Base-by-base conservation (phyloP, 148 eudicot genomes). In the Simmondsia chinensis region DNA sequence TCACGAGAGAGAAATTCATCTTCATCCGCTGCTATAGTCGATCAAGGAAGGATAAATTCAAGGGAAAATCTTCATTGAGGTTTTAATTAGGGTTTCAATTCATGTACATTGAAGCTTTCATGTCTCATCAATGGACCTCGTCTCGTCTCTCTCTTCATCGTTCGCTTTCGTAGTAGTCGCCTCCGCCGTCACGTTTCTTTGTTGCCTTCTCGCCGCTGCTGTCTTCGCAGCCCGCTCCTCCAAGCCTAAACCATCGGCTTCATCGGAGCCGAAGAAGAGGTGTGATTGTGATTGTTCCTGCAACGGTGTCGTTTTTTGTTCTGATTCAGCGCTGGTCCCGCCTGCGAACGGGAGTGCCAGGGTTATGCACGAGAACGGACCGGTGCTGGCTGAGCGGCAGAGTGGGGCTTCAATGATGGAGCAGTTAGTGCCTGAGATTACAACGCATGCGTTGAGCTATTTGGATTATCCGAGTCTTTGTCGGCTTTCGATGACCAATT, bases 401-500 rank as follows among this genome's bases (percentile, higher is more conserved):
- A 69, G 74, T 1, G 97, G 87, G 0, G 88, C 77, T 28, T 91
- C 95, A 46, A 85, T 91, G 95, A 91, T 91, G 95, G 97, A 91
- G 62, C 94, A 82, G 48, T 43, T 91, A 54, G 95, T 91, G 30
- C 97, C 97, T 45, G 97, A 91, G 56, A 86, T 91, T 47, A 85
- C 86, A 0, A 82, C 95, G 0, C 95, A 91, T 53, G 94, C 95
- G 13, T 63, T 86, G 28, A 91, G 86, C 55, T 91, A 91, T 45
- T 66, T 91, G 76, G 99, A 86, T 71, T 86, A 72, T 34, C 88
- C 76, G 18, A 91, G 99, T 33, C 74, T 91, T 22, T 91, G 99
- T 48, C 54, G 94, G 4, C 74, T 91, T 12, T 85, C 97, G 0
- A 91, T 91, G 95, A 85, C 95, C 0, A 91, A 85, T 72, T 85